Conservation (phyloP, 2,329 filamentous ascomycete species). For the Aspergillus tanneri region DNA sequence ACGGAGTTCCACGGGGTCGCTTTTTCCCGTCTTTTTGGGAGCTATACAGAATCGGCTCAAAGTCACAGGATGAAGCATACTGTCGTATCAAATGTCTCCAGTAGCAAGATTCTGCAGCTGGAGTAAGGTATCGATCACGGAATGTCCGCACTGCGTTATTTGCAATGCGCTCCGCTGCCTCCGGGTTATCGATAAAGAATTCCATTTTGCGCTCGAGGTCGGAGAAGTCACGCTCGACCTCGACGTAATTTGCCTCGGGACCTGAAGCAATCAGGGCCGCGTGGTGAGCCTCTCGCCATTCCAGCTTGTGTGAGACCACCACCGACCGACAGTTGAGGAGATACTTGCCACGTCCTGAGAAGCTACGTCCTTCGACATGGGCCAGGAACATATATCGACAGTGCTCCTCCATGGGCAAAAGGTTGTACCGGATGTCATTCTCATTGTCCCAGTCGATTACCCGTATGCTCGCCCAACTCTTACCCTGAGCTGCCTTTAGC, state of each 20-base stretch:
- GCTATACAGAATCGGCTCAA: conserved; percentile 40
- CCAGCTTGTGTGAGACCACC: conserved; percentile 49
- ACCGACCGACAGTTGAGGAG: conserved; percentile 54
- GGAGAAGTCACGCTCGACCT: conserved; percentile 55
- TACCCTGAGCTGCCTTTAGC: conserved; percentile 38
- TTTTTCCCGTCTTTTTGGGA: conserved; percentile 29
- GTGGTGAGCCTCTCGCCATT: conserved; percentile 52
- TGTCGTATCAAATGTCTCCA: conserved; percentile 50
- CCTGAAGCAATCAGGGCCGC: conserved; percentile 47
- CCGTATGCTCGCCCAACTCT: conserved; percentile 50
- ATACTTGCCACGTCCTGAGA: conserved; percentile 56
- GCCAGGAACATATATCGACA: conserved; percentile 56
- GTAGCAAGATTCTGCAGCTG: conserved; percentile 56
- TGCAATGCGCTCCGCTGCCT: conserved; percentile 51
- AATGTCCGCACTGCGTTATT: conserved; percentile 50
- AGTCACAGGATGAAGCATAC: conserved; percentile 42
- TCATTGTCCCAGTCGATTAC: conserved; percentile 44
- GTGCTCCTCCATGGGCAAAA: conserved; percentile 53
- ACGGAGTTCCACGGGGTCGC: conserved; percentile 36
- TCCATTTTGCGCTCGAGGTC: conserved; percentile 52
- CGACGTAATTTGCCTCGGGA: conserved; percentile 51
- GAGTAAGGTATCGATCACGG: conserved; percentile 55
- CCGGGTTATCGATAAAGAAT: conserved; percentile 45
- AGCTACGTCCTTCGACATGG: conserved; percentile 55
- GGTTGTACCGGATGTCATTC: conserved; percentile 41